Conservation (phyloP, 2,329 filamentous ascomycete species). For the Fusarium sp. region DNA sequence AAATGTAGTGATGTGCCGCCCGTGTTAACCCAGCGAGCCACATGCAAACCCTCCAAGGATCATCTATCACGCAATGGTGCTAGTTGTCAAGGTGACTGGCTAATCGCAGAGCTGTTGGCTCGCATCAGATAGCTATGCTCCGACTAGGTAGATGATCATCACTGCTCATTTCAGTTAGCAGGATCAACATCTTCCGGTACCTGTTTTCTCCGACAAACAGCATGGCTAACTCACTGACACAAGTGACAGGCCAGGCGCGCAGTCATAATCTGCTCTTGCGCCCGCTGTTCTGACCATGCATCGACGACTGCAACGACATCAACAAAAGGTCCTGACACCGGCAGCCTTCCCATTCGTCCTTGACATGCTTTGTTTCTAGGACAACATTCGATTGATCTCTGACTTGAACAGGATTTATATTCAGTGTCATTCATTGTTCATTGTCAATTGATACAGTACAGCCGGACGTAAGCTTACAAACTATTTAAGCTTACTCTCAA, state of each 20-base stretch:
- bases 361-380: background rate
- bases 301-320: background rate
- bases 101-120: background rate
- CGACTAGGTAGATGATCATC: background rate
- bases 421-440: background rate
- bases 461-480: background rate
- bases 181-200: background rate
- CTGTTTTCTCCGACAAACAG: background rate
- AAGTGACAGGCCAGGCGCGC: background rate
- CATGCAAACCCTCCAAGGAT: background rate
- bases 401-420: background rate
- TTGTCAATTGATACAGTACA: background rate
- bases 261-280: background rate
- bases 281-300: background rate
- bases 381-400: background rate
- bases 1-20: background rate
- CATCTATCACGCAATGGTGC: background rate
- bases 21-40: background rate
- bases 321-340: background rate
- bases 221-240: background rate
- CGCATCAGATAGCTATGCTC: background rate
- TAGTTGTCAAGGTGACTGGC: background rate
- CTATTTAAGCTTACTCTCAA: background rate
- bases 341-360: background rate
- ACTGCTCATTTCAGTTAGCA: background rate